Percentiles rank a stretch among this genome's conserved stretches.
phyloP scores from a whole-genome alignment of 192 early-diverging fungal species.

The Radiomyces spectabilis region DNA sequence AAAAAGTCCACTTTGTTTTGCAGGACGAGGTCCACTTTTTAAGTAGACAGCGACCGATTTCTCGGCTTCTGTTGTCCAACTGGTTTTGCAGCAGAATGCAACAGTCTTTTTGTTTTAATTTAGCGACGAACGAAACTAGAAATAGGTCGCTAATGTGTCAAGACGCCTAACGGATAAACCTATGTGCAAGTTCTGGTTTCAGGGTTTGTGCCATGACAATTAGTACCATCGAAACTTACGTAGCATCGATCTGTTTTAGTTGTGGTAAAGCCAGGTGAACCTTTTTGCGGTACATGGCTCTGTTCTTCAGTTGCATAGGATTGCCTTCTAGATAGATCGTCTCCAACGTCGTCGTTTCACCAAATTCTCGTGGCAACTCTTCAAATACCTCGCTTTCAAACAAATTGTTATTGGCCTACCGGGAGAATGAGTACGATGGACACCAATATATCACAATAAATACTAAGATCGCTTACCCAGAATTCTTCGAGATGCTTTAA shows the following conservation, averaged over 20 bases:
- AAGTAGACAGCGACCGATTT: too few species aligned
- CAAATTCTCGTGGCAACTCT: conserved; percentile 66
- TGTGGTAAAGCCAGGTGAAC: conserved; percentile 78
- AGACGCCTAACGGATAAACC: not conserved
- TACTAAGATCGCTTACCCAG: conserved; percentile 72
- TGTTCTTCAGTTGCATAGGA: conserved; percentile 73
- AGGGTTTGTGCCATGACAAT: not conserved
- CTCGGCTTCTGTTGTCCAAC: too few species aligned
- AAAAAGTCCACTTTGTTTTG: too few species aligned
- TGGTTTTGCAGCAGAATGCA: too few species aligned
- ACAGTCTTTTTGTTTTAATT: too few species aligned
- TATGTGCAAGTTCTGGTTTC: not conserved
- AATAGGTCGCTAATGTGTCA: too few species aligned
- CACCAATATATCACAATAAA: conserved; percentile 20
- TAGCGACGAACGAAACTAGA: too few species aligned
- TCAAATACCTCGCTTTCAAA: conserved; percentile 59
- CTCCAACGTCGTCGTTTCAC: conserved; percentile 46
- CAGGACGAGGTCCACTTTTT: too few species aligned
- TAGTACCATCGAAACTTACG: conserved; percentile 26
- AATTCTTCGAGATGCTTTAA: conserved; percentile 74
- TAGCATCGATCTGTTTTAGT: conserved; percentile 90
- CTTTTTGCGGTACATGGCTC: conserved; percentile 79
- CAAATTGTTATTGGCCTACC: conserved; percentile 53
- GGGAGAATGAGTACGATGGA: conserved; percentile 8
- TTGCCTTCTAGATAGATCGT: conserved; percentile 97